Base-by-base conservation (phyloP, 2,329 filamentous ascomycete genomes). In the Scedosporium dehoogii region DNA sequence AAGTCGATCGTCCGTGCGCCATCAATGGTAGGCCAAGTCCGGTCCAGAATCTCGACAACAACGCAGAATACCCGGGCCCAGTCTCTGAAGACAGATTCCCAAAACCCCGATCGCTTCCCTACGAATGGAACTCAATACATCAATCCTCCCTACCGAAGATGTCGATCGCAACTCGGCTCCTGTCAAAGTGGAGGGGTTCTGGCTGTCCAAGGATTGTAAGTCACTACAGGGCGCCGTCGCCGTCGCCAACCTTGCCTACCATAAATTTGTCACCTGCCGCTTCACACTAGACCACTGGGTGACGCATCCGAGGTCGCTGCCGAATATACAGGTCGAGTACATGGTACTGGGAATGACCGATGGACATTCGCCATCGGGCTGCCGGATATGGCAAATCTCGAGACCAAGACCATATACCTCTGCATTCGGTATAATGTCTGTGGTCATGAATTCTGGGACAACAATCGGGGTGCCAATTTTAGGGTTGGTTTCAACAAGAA, bases 201-300 rank as follows among this genome's bases (percentile, higher is more conserved):
- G 89, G 82, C 78, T 97, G 57, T 97, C 94, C 0, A 78, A 83
- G 2, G 93, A 97, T 73, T 91, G 96, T 70, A 93, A 93, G 76
- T 90, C 83, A 1, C 77, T 99, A 66, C 81, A 96, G 60, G 94
- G 94, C 14, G 89, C 86, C 18, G 83, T 96, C 60, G 89, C 86
- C 7, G 92, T 96, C 23, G 86, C 88, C 71, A 99, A 99, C 74
- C 75, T 97, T 53, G 85, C 92, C 0, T 99, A 96, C 76, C 84
- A 92, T 61, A 99, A 99, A 76, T 74, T 81, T 5, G 91, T 99
- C 61, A 86, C 89, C 16, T 93, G 91, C 73, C 86, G 94, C 59
- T 99, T 99, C 74, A 99, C 94, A 0, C 83, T 97, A 57, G 94
- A 99, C 74, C 94, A 96, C 76, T 99, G 94, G 94, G 96, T 96